Percentiles rank a stretch among this genome's conserved stretches.
Evolutionary conservation across 768 basidiomycete genomes (phyloP).

Genomic region (Mycena metata): DNA sequence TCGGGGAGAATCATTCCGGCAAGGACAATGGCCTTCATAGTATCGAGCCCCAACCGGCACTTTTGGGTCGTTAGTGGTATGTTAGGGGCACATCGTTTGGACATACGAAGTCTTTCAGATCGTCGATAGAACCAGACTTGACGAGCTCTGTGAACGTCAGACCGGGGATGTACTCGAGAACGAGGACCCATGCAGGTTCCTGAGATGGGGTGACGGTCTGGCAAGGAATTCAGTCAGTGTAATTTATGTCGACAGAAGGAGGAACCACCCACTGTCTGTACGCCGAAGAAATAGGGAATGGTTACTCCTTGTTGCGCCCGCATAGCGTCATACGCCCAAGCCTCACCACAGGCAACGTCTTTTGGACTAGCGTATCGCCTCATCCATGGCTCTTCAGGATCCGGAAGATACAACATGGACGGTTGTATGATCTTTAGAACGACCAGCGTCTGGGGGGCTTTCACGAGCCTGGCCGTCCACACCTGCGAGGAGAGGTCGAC

Average conservation of each 20-base stretch:
- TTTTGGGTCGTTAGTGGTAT: no score
- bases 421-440: conserved; percentile 12
- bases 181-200: background rate
- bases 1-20: no score
- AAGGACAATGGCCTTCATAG: no score
- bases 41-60: no score
- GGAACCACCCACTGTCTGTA: background rate
- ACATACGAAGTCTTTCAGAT: no score
- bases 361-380: background rate
- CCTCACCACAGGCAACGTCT: background rate
- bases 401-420: background rate
- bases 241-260: no score
- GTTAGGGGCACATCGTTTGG: no score
- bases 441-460: background rate
- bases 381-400: background rate
- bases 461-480: background rate
- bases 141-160: background rate
- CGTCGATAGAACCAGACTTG: no score
- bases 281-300: conserved; percentile 7
- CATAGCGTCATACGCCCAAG: background rate
- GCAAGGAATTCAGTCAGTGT: no score
- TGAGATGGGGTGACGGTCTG: conserved; percentile 1
- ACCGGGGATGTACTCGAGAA: conserved; percentile 14
- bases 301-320: background rate
- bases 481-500: background rate